phyloP scores from a whole-genome alignment of 345 rosid species.

The Eucalyptus rudis region DNA sequence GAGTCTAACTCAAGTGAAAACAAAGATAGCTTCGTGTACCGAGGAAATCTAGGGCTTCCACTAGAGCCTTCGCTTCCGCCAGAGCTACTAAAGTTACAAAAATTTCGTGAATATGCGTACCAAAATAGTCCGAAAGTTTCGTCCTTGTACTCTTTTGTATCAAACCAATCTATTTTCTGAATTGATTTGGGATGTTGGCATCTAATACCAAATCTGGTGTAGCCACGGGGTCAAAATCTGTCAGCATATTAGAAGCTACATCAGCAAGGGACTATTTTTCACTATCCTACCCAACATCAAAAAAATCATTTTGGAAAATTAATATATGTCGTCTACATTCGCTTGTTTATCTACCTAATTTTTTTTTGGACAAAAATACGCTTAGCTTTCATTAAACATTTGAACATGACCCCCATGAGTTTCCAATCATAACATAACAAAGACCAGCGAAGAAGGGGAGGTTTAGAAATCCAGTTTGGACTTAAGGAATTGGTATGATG shows the following conservation, averaged over 20 bases:
- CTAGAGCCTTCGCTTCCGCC: fast-evolving
- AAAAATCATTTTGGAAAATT: background rate
- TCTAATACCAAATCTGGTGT: fast-evolving
- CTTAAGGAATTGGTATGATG: background rate
- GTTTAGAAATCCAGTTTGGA: too few species aligned
- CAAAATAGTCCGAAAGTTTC: too few species aligned
- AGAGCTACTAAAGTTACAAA: too few species aligned
- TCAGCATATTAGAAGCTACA: background rate
- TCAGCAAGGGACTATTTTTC: background rate
- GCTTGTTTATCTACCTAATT: fast-evolving
- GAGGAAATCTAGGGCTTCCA: fast-evolving
- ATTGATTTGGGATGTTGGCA: background rate
- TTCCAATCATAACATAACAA: background rate
- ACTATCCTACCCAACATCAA: fast-evolving
- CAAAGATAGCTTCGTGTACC: fast-evolving
- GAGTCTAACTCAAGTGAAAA: too few species aligned
- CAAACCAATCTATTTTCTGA: background rate
- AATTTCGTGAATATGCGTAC: fast-evolving
- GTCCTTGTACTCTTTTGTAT: background rate
- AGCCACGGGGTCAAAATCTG: fast-evolving
- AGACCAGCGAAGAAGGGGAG: background rate
- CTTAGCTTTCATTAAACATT: background rate
- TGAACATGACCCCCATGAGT: background rate
- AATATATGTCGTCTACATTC: fast-evolving
- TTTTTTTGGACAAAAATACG: fast-evolving